Evolutionary conservation across 1,284 basidiomycete species (phyloP).

Genomic region (Ustilago nuda): DNA sequence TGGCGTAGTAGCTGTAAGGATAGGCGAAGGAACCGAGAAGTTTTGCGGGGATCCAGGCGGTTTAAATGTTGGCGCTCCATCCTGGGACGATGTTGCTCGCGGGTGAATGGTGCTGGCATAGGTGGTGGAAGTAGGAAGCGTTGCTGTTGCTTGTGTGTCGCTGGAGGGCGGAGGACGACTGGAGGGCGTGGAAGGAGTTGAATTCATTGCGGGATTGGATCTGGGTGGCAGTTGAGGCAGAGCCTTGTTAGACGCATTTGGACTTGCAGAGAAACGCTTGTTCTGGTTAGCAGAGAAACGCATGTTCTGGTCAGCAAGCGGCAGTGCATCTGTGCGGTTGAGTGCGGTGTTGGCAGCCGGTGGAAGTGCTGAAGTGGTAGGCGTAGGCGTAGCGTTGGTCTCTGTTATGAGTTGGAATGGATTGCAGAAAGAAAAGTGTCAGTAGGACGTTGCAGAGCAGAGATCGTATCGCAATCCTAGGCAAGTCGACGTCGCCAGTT

Average conservation of each 20-base stretch:
- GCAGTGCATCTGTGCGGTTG: slow-evolving; percentile 7
- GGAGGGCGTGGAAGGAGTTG: not conserved
- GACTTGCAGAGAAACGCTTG: slow-evolving; percentile 25
- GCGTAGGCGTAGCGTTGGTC: not conserved
- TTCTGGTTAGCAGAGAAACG: too few species aligned
- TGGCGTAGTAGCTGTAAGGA: slow-evolving; percentile 36
- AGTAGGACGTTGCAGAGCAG: slow-evolving; percentile 17
- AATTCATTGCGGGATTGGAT: slow-evolving; percentile 5
- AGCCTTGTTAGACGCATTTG: slow-evolving; percentile 33
- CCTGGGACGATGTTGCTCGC: slow-evolving; percentile 19
- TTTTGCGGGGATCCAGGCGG: slow-evolving; percentile 28
- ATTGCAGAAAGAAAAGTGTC: not conserved
- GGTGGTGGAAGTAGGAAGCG: slow-evolving; percentile 13
- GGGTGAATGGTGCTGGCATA: slow-evolving; percentile 23
- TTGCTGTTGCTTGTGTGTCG: slow-evolving; percentile 3
- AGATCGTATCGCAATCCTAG: not conserved
- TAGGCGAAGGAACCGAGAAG: slow-evolving; percentile 13
- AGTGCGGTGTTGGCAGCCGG: not conserved
- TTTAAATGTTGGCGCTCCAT: slow-evolving; percentile 28
- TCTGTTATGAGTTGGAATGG: not conserved
- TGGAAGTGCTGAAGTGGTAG: slow-evolving; percentile 4
- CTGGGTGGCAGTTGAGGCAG: slow-evolving; percentile 26
- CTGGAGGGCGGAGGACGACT: slow-evolving; percentile 15
- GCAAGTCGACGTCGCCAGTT: not conserved
- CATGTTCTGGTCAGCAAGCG: not conserved